Conservation (phyloP, 176 grass and related monocot genomes). For the Zoysia pacifica region DNA sequence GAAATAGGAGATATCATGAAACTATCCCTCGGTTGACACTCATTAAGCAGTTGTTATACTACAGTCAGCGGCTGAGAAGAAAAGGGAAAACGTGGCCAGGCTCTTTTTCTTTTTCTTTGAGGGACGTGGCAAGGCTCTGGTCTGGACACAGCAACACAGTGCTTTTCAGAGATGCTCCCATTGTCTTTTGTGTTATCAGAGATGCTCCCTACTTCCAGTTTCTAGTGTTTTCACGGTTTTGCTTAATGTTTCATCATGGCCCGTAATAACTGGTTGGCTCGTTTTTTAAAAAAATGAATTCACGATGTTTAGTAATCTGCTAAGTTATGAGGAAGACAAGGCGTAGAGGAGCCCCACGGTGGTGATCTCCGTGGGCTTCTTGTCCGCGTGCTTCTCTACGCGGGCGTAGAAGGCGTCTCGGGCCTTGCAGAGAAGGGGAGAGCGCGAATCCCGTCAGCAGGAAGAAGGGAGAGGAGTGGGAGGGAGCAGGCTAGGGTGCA, state of each 20-base stretch:
- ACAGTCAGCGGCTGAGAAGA: not conserved
- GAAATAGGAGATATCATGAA: not conserved
- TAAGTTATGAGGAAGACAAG: not conserved
- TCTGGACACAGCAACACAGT: not conserved
- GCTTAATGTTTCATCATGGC: not conserved
- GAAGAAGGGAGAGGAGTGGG: not conserved
- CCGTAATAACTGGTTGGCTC: not conserved
- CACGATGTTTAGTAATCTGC: not conserved
- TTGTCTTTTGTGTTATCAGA: not conserved
- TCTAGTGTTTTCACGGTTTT: not conserved
- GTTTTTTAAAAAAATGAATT: not conserved
- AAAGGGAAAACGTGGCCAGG: not conserved
- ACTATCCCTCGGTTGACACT: not conserved
- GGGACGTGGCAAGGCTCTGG: not conserved
- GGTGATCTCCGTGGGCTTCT: conserved; percentile 85
- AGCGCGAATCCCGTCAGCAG: not conserved
- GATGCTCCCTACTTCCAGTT: not conserved
- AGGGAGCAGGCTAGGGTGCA: not conserved
- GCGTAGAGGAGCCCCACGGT: conserved; percentile 72
- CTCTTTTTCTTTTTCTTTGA: too few species aligned
- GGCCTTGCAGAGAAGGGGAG: conserved; percentile 37
- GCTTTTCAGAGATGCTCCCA: too few species aligned
- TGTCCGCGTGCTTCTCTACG: conserved; percentile 76
- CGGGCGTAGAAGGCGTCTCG: conserved; percentile 88
- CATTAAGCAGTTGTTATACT: not conserved